These are phyloP conservation scores for Claviceps digitariae DNA, from an alignment of 2,329 filamentous ascomycete genomes.

Conservation along the genomic window DNA sequence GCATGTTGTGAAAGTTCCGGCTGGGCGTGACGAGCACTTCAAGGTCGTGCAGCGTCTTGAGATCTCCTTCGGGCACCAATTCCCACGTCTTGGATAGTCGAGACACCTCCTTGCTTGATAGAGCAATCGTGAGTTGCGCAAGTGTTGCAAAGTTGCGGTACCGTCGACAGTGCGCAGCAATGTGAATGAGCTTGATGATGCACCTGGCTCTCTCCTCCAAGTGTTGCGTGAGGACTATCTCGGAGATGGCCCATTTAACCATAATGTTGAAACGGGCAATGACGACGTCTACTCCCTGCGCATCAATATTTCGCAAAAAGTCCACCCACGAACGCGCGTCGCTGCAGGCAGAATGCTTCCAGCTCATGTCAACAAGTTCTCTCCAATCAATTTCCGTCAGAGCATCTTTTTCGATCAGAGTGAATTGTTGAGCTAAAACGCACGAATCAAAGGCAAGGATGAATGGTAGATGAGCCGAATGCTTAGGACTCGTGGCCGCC, in stretches of 20 bases:
- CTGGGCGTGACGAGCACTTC: slow-evolving; percentile 63
- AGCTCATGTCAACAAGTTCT: slow-evolving; percentile 70
- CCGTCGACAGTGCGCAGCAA: slow-evolving; percentile 59
- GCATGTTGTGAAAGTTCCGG: slow-evolving; percentile 63
- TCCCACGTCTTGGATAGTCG: slow-evolving; percentile 59
- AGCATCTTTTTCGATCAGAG: slow-evolving; percentile 74
- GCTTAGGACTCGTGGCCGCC: slow-evolving; percentile 21
- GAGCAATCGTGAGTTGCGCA: slow-evolving; percentile 65
- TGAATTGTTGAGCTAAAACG: slow-evolving; percentile 68
- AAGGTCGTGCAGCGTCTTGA: slow-evolving; percentile 52
- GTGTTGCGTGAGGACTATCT: slow-evolving; percentile 60
- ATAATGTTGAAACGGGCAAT: slow-evolving; percentile 80
- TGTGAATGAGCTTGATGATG: slow-evolving; percentile 71
- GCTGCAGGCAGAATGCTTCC: slow-evolving; percentile 55
- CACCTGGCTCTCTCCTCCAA: slow-evolving; percentile 61
- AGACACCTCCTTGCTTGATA: slow-evolving; percentile 59
- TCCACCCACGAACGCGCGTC: slow-evolving; percentile 68
- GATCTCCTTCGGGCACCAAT: slow-evolving; percentile 51
- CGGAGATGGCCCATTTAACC: slow-evolving; percentile 75
- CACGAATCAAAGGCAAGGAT: slow-evolving; percentile 71
- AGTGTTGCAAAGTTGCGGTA: slow-evolving; percentile 76
- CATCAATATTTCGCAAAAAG: slow-evolving; percentile 59
- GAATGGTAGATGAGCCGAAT: slow-evolving; percentile 58
- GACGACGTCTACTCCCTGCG: slow-evolving; percentile 66
- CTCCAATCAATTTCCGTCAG: slow-evolving; percentile 82